Evolutionary conservation across 139 green algal species (phyloP).

Genomic region (Volvox africanus): DNA sequence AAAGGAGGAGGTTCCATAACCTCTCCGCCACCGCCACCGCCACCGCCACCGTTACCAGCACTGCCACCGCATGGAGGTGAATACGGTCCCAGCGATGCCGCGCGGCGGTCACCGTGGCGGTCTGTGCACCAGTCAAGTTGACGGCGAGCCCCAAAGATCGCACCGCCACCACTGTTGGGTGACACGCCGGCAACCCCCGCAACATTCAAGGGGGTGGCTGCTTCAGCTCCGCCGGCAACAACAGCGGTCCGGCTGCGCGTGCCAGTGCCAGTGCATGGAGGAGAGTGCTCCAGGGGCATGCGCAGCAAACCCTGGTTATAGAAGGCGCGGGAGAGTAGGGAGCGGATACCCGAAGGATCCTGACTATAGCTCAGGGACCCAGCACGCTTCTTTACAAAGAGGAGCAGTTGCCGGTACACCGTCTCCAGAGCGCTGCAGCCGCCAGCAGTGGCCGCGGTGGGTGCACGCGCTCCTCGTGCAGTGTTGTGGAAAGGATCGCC

Average conservation of each 20-base stretch:
- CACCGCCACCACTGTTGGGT: no score
- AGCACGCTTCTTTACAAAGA: conserved; percentile 86
- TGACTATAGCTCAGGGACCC: conserved; percentile 75
- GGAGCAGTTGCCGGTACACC: conserved; percentile 49
- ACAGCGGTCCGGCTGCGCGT: background rate
- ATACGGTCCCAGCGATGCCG: no score
- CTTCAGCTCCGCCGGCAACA: no score
- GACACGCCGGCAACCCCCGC: no score
- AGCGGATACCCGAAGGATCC: conserved; percentile 79
- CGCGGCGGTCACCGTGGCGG: no score
- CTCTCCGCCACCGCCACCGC: no score
- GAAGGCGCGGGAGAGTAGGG: conserved; percentile 75
- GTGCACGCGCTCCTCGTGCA: background rate
- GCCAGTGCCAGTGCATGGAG: background rate
- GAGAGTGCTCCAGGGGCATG: background rate
- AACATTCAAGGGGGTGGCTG: no score
- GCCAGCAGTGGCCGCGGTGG: background rate
- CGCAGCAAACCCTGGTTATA: conserved; percentile 43
- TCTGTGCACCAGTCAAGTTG: no score
- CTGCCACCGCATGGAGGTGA: no score
- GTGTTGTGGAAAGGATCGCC: background rate
- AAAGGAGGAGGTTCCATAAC: no score
- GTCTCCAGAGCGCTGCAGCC: conserved; percentile 31
- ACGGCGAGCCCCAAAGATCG: no score
- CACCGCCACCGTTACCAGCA: no score